phyloP scores from a whole-genome alignment of 106 monocot genomes.

The Platanthera guangdongensis region DNA sequence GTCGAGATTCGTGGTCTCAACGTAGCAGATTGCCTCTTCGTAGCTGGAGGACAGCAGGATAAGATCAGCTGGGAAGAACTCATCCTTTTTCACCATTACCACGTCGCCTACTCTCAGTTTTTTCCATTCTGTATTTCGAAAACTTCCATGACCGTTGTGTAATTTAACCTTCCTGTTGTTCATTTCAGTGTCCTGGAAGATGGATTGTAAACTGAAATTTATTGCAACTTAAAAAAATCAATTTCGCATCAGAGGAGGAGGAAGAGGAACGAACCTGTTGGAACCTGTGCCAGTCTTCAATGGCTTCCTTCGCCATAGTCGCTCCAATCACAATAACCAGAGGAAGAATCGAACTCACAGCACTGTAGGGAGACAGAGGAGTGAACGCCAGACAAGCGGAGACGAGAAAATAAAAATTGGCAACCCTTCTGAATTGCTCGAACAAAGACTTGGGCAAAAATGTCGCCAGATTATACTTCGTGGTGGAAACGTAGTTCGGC shows the following conservation, averaged over 20 bases:
- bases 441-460: constrained; percentile 86
- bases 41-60: constrained; percentile 80
- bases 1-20: constrained; percentile 94
- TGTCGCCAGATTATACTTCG: constrained; percentile 69
- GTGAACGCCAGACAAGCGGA: constrained; percentile 62
- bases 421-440: constrained; percentile 92
- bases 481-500: constrained; percentile 75
- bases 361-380: constrained; percentile 52
- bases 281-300: constrained; percentile 76
- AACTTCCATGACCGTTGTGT: constrained; percentile 46
- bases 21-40: constrained; percentile 84
- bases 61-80: constrained; percentile 82
- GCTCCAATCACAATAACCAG: constrained; percentile 64
- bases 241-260: background rate
- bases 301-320: constrained; percentile 81
- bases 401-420: constrained; percentile 79
- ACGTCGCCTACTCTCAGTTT: constrained; percentile 75
- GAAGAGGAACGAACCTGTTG: constrained; percentile 62
- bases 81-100: constrained; percentile 80
- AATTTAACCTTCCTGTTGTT: constrained; percentile 67
- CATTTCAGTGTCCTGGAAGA: constrained; percentile 68
- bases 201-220: background rate
- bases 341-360: constrained; percentile 51
- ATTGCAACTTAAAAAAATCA: no score
- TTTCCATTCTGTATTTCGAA: constrained; percentile 58